phyloP scores from a whole-genome alignment of 768 basidiomycete species.

The Serendipita sp. region DNA sequence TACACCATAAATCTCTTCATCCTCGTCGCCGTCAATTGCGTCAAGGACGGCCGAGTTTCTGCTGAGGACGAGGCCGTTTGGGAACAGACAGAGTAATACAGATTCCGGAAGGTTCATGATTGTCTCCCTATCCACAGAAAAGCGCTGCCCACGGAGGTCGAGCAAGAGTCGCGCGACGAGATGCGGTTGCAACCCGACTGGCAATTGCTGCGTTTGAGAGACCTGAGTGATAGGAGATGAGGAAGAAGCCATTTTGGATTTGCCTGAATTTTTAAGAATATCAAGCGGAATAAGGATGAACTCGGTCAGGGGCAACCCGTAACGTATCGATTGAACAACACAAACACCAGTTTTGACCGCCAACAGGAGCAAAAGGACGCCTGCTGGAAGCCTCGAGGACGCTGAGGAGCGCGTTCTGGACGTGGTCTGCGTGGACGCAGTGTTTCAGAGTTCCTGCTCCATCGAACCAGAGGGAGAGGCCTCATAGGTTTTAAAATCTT shows the following conservation, averaged over 20 bases:
- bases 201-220: slow-evolving; percentile 28
- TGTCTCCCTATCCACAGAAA: slow-evolving; percentile 91
- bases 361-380: too few relatives aligned
- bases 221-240: slow-evolving; percentile 33
- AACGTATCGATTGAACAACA: too few relatives aligned
- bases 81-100: slow-evolving; percentile 88
- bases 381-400: too few relatives aligned
- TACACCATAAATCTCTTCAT: slow-evolving; percentile 88
- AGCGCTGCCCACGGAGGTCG: slow-evolving; percentile 79
- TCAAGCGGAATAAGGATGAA: too few relatives aligned
- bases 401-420: too few relatives aligned
- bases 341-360: too few relatives aligned
- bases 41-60: slow-evolving; percentile 67
- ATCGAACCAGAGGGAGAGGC: too few relatives aligned
- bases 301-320: too few relatives aligned
- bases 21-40: slow-evolving; percentile 61
- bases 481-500: too few relatives aligned
- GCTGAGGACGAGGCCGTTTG: slow-evolving; percentile 88
- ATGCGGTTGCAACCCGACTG: slow-evolving; percentile 65
- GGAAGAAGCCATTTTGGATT: background rate
- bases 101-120: slow-evolving; percentile 98
- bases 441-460: too few relatives aligned
- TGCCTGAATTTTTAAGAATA: too few relatives aligned
- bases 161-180: slow-evolving; percentile 76
- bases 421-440: too few relatives aligned